Conservation (phyloP, 306 rosid species). For the Rosa chinensis region DNA sequence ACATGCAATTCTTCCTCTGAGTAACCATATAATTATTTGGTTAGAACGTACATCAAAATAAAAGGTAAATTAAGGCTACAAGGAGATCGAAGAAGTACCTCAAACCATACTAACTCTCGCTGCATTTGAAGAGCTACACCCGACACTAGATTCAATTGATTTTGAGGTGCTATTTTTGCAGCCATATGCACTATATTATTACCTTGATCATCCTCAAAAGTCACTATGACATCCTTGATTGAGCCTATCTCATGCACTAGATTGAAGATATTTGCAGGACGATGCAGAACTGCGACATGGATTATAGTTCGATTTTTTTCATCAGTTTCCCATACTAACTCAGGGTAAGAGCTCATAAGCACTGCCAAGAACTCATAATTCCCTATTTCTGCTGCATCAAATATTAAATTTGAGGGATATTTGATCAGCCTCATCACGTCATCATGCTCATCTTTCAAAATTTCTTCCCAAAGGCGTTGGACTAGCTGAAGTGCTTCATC, state of each 20-base stretch:
- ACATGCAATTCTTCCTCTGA: not conserved
- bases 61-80: not conserved
- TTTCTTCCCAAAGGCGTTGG: conserved; percentile 15
- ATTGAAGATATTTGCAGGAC: conserved; percentile 22
- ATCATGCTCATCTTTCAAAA: not conserved
- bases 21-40: not conserved
- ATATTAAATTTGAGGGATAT: not conserved
- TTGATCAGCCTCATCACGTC: not conserved
- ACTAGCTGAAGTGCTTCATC: conserved; percentile 27
- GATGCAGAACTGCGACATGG: conserved; percentile 29
- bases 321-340: conserved; percentile 23
- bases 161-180: conserved; percentile 22
- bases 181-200: conserved; percentile 32
- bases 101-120: conserved; percentile 32
- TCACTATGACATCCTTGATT: conserved; percentile 18
- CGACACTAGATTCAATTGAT: conserved; percentile 21
- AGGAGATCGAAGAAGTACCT: conserved; percentile 18
- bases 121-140: conserved; percentile 43
- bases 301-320: conserved; percentile 18
- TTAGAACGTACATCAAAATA: not conserved
- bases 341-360: conserved; percentile 24
- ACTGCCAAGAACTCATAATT: conserved; percentile 27
- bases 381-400: conserved; percentile 32
- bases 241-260: conserved; percentile 26
- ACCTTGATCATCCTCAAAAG: not conserved